Percentiles rank a stretch among this genome's conserved stretches.
Evolutionary conservation across 352 stramenopile species (phyloP).

Genomic region (Globisporangium megalacanthum): DNA sequence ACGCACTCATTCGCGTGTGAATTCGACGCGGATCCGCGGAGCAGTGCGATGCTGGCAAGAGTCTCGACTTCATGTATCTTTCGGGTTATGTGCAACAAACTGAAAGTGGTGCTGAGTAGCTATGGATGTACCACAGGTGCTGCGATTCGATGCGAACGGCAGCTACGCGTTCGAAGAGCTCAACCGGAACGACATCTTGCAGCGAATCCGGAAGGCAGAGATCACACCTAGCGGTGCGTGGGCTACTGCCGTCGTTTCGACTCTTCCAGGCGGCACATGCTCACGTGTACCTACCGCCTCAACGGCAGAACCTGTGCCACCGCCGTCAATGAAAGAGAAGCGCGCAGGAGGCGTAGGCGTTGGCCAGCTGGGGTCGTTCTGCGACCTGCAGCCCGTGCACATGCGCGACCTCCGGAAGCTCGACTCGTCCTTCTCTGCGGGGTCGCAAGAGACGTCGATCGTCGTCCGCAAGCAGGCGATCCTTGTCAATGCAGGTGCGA

Average conservation of each 20-base stretch:
- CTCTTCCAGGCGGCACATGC: no score
- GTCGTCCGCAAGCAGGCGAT: slow-evolving; percentile 36
- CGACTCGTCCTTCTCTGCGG: slow-evolving; percentile 52
- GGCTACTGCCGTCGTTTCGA: background rate
- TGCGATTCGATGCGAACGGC: slow-evolving; percentile 23
- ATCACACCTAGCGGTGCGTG: slow-evolving; percentile 6
- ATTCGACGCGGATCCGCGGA: slow-evolving; percentile 8
- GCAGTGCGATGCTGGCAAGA: slow-evolving; percentile 18
- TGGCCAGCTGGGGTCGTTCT: slow-evolving; percentile 16
- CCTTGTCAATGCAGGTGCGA: slow-evolving; percentile 28
- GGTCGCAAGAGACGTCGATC: slow-evolving; percentile 40
- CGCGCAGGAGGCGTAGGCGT: slow-evolving; percentile 5
- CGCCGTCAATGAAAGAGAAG: slow-evolving; percentile 9
- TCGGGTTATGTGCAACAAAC: no score
- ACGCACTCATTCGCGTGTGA: slow-evolving; percentile 6
- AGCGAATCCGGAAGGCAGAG: slow-evolving; percentile 25
- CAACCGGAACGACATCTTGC: slow-evolving; percentile 21
- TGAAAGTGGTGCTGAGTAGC: background rate
- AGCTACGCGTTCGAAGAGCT: slow-evolving; percentile 24
- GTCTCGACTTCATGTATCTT: background rate
- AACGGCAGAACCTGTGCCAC: background rate
- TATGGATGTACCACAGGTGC: slow-evolving; percentile 10
- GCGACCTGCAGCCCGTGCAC: slow-evolving; percentile 37
- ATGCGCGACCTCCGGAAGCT: slow-evolving; percentile 63
- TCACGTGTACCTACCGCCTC: background rate